Evolutionary conservation across 2,329 filamentous ascomycete genomes (phyloP), one percentile per base, ranked within the genome.

Genomic region (Iodosphaeria phyllophila): DNA sequence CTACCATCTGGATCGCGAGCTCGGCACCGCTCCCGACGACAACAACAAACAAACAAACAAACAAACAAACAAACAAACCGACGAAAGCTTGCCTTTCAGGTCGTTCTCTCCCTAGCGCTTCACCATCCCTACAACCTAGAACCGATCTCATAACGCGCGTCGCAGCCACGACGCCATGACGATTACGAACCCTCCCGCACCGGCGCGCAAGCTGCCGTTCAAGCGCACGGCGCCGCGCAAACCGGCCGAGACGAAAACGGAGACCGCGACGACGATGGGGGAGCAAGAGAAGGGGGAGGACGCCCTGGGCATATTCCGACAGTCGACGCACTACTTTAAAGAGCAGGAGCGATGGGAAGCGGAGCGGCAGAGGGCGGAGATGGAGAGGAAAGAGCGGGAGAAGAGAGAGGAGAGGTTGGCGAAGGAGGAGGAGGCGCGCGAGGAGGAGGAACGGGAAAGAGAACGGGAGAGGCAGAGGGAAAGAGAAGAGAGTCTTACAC

Each of bases 281-380:
- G 16, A 26, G 6, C 32, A 39, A 1, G 33, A 38, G 8, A 38
- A 43, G 10, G 44, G 54, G 19, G 48, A 45, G 15, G 48, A 54
- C 25, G 42, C 40, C 3, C 46, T 68, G 8, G 47, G 46, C 2
- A 44, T 68, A 5, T 69, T 69, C 32, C 51, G 54, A 20, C 56
- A 58, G 5, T 50, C 57, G 8, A 57, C 55, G 31, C 50, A 57
- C 29, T 61, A 64, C 38, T 60, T 58, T 27, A 51, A 53, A n/a
- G 51, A 58, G 16, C 46, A 42, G 18, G 43, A 52, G 33, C 36
- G 28, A 24, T 32, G 34, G 18, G 35, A 35, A 5, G 31, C 33
- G 17, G 39, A 43, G 24, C 19, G 19, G 13, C 40, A 39, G 23
- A 31, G 30, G 0, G 33, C 31, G 8, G 13, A 13, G 10, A 7